Conservation (phyloP, 2,329 filamentous ascomycete genomes). For the Mycogone perniciosa region DNA sequence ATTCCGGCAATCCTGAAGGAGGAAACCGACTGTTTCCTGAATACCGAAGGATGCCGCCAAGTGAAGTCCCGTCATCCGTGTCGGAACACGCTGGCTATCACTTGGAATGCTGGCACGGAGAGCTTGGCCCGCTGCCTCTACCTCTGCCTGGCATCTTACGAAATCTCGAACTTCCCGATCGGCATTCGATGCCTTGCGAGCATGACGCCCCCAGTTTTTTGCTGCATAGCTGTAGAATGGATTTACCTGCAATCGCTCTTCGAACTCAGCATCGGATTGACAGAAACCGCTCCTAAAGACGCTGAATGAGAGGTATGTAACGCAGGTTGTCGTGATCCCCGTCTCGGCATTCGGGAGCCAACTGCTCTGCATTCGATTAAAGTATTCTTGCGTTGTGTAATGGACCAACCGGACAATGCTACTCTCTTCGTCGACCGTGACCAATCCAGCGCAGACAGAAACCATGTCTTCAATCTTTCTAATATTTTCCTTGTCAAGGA, state of each 20-base stretch:
- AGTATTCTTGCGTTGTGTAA: slow-evolving; percentile 39
- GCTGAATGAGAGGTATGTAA: slow-evolving; percentile 25
- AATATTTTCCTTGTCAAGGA: slow-evolving; percentile 30
- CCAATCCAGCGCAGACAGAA: slow-evolving; percentile 34
- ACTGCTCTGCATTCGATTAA: slow-evolving; percentile 18
- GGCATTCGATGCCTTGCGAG: slow-evolving; percentile 10
- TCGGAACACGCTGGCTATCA: too few relatives aligned
- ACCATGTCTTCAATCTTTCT: slow-evolving; percentile 25
- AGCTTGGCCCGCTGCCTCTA: too few relatives aligned
- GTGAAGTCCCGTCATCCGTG: too few relatives aligned
- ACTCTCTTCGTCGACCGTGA: slow-evolving; percentile 33
- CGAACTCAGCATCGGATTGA: slow-evolving; percentile 15
- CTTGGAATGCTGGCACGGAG: too few relatives aligned
- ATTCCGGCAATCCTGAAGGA: too few relatives aligned
- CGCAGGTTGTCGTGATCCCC: slow-evolving; percentile 24
- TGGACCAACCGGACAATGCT: slow-evolving; percentile 36
- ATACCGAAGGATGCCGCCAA: too few relatives aligned
- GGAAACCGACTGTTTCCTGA: too few relatives aligned
- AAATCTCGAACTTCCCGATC: too few relatives aligned
- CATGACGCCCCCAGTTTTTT: slow-evolving; percentile 29
- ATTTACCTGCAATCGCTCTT: slow-evolving; percentile 18
- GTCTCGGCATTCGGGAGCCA: slow-evolving; percentile 27
- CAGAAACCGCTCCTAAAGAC: slow-evolving; percentile 9
- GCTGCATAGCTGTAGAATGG: slow-evolving; percentile 27
- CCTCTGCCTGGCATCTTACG: too few relatives aligned